These are phyloP conservation scores for Scedosporium minutisporum DNA, from an alignment of 2,329 filamentous ascomycete species.

Conservation along the genomic window DNA sequence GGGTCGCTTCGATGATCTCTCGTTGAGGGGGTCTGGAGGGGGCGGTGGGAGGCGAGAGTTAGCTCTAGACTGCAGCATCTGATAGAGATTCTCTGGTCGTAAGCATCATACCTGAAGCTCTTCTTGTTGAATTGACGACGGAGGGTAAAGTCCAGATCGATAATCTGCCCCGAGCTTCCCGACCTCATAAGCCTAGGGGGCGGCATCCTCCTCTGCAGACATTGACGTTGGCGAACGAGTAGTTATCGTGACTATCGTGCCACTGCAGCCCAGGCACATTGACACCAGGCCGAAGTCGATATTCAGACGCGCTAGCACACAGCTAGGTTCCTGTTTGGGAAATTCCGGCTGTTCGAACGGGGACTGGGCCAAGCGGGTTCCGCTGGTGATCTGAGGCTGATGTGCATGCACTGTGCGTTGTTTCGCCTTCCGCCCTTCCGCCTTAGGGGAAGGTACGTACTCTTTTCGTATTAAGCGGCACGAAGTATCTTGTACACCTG, in stretches of 20 bases:
- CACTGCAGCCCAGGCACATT: not conserved
- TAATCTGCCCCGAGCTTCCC: slow-evolving; percentile 6
- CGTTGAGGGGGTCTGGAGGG: slow-evolving; percentile 64
- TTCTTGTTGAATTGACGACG: slow-evolving; percentile 64
- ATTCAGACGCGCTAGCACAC: not conserved
- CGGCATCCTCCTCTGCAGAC: not conserved
- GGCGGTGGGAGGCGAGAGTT: not conserved
- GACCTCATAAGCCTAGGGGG: not conserved
- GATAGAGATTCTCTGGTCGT: not conserved
- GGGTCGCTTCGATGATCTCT: slow-evolving; percentile 74
- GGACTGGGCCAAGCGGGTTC: too few species aligned
- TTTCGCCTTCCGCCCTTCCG: too few species aligned
- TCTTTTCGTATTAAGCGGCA: not conserved
- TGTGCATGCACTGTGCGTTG: too few species aligned
- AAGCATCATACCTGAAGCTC: slow-evolving; percentile 53
- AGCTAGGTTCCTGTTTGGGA: not conserved
- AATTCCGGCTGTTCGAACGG: not conserved
- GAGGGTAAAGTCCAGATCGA: slow-evolving; percentile 65
- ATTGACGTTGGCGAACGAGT: not conserved
- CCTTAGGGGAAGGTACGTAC: not conserved
- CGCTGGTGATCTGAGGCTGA: too few species aligned
- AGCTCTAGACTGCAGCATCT: not conserved
- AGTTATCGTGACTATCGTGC: not conserved
- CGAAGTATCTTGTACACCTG: too few species aligned
- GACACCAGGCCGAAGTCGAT: not conserved